Evolutionary conservation across 75 land plant species (phyloP).

Genomic region (Pinus albicaulis): DNA sequence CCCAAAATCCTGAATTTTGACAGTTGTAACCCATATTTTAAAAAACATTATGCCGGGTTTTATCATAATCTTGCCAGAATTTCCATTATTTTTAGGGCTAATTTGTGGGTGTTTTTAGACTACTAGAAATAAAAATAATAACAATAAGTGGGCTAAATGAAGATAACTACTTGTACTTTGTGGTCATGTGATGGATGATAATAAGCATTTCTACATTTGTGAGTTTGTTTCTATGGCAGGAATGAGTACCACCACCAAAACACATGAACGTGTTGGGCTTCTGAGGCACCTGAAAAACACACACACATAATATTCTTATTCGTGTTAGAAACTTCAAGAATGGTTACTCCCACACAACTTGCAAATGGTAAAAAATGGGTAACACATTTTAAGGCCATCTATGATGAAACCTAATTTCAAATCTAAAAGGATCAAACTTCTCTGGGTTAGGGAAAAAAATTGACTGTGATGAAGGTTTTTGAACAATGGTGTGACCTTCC

Average conservation of each 20-base stretch:
- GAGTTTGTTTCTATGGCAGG: constrained; percentile 27
- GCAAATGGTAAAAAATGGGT: not conserved
- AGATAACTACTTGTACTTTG: constrained; percentile 22
- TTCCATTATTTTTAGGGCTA: too few relatives aligned
- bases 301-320: not conserved
- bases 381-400: too few relatives aligned
- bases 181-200: constrained; percentile 27
- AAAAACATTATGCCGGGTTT: too few relatives aligned
- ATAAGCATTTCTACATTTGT: constrained; percentile 23
- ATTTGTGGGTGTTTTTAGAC: too few relatives aligned
- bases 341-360: not conserved
- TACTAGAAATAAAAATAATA: too few relatives aligned
- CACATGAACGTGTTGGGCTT: not conserved
- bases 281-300: not conserved
- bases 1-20: too few relatives aligned
- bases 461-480: constrained; percentile 61
- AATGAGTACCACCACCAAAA: constrained; percentile 16
- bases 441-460: constrained; percentile 54
- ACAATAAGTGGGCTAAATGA: too few relatives aligned
- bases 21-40: too few relatives aligned
- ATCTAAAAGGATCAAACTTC: constrained; percentile 73
- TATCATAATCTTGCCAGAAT: too few relatives aligned
- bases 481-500: constrained; percentile 79
- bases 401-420: constrained; percentile 38
- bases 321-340: not conserved